Conservation (phyloP, 164 flowering plant genomes). For the Vitis rotundifolia region DNA sequence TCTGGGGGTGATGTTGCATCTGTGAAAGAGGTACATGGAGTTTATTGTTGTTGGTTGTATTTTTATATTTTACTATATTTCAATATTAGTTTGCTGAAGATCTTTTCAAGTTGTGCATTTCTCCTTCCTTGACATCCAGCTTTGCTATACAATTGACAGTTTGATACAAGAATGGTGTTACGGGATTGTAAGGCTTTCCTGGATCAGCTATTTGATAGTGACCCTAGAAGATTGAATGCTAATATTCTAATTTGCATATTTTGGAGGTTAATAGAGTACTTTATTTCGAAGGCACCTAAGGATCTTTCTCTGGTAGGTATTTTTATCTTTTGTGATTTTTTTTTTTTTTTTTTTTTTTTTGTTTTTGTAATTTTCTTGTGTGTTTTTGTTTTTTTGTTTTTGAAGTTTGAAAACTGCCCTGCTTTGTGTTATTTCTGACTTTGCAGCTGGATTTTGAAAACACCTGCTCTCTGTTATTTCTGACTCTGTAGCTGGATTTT, state of each 20-base stretch:
- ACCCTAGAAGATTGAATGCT: conserved; percentile 41
- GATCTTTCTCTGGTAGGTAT: conserved; percentile 36
- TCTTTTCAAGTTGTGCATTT: background rate
- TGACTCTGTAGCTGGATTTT: background rate
- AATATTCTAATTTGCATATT: conserved; percentile 48
- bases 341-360: background rate
- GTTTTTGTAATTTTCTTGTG: conserved; percentile 1
- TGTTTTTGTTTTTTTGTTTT: background rate
- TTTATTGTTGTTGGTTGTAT: background rate
- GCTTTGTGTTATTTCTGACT: background rate
- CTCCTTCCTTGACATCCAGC: background rate
- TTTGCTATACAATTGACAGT: conserved; percentile 35
- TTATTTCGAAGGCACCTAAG: conserved; percentile 27
- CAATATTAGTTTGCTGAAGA: background rate
- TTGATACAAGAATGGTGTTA: conserved; percentile 37
- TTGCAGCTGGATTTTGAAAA: background rate
- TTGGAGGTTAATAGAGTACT: conserved; percentile 61
- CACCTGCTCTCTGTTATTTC: too few relatives aligned
- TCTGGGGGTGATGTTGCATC: conserved; percentile 22
- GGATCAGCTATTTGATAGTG: conserved; percentile 38
- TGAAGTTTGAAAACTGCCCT: background rate
- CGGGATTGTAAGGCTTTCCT: conserved; percentile 41
- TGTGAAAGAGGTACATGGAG: conserved; percentile 43
- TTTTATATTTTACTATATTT: background rate
- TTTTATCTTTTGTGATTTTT: conserved; percentile 10